These are phyloP conservation scores for Tricholoma flavovirens DNA, from an alignment of 768 basidiomycete genomes.

Conservation along the genomic window DNA sequence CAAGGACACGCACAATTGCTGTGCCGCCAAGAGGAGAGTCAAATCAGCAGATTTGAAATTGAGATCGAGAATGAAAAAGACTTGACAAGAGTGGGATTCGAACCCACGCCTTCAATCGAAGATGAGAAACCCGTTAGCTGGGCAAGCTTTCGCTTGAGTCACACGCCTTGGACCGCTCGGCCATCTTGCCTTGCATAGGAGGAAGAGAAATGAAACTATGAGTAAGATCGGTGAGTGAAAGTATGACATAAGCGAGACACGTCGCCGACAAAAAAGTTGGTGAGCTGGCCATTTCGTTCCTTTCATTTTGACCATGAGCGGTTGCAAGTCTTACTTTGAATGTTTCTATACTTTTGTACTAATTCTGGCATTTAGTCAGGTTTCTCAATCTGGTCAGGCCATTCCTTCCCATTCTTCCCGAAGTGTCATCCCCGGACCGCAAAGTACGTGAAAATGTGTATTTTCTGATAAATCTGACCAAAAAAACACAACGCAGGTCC, in stretches of 20 bases:
- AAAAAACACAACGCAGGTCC: constrained; percentile 80
- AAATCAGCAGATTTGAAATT: too few species aligned
- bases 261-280: constrained; percentile 30
- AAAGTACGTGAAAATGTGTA: constrained; percentile 75
- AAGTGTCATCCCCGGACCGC: constrained; percentile 96
- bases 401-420: constrained; percentile 93
- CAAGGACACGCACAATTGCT: too few species aligned
- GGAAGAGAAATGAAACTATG: not conserved
- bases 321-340: constrained; percentile 47
- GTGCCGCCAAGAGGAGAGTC: too few species aligned
- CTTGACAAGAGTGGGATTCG: constrained; percentile 18
- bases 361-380: constrained; percentile 56
- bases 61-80: constrained; percentile 1
- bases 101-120: constrained; percentile 21
- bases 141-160: constrained; percentile 16
- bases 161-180: constrained; percentile 14
- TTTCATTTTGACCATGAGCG: constrained; percentile 52
- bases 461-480: too few species aligned
- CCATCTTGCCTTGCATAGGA: constrained; percentile 5
- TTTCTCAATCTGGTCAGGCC: constrained; percentile 98
- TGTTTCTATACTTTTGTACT: not conserved
- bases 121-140: constrained; percentile 21
- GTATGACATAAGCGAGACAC: constrained; percentile 33
- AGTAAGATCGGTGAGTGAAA: not conserved
- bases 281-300: constrained; percentile 22